Conservation (phyloP, 257 asterid genomes). For the Solanum medicagineum region DNA sequence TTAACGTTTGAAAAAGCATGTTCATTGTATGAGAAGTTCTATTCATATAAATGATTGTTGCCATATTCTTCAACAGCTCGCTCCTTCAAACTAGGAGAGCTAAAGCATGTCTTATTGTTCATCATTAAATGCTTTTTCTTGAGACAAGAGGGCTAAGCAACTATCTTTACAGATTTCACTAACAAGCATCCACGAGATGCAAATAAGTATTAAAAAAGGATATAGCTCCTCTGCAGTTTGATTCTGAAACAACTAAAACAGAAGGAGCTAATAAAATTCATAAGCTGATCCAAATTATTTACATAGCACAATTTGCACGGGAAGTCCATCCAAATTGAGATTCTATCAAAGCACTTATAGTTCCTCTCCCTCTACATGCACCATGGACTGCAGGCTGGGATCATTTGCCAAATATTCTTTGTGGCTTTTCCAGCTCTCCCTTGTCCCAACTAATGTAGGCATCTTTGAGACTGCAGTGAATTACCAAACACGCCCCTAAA, state of each 20-base stretch:
- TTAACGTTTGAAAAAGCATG: background rate
- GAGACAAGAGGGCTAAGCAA: background rate
- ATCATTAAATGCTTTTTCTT: background rate
- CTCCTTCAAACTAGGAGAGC: background rate
- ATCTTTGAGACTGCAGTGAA: background rate
- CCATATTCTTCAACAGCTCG: background rate
- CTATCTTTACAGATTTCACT: background rate
- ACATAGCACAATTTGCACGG: background rate
- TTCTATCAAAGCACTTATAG: background rate
- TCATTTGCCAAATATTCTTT: background rate
- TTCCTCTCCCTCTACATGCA: background rate
- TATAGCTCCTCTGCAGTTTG: background rate
- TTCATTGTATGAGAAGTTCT: background rate
- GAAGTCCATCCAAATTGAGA: background rate
- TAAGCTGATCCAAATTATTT: background rate
- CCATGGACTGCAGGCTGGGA: background rate
- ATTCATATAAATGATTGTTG: background rate
- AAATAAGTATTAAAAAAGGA: background rate
- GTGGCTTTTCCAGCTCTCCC: background rate
- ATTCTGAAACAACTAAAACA: background rate
- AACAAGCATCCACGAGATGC: background rate
- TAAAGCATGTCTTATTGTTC: background rate
- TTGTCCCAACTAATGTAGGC: background rate
- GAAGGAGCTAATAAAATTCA: background rate
- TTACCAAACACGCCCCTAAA: background rate